phyloP scores from a whole-genome alignment of 208 protist genomes.

The Endotrypanum monterogeii region DNA sequence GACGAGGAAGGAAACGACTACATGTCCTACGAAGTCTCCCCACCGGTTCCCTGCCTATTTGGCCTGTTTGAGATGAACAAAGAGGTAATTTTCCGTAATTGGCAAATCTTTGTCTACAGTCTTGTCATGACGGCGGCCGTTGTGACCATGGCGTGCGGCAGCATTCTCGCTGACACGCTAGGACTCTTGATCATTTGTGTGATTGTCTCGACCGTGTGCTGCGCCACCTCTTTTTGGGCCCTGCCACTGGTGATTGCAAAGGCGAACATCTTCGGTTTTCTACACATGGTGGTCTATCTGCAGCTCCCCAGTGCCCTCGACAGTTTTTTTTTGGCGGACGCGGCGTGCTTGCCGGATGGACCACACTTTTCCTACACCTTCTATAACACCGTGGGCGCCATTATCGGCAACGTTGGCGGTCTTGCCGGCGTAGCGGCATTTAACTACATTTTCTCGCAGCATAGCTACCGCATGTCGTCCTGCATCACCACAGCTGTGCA shows the following conservation, averaged over 20 bases:
- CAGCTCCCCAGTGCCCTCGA: constrained; percentile 57
- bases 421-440: constrained; percentile 56
- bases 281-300: constrained; percentile 54
- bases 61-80: constrained; percentile 64
- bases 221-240: constrained; percentile 51
- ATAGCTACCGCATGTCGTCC: constrained; percentile 57
- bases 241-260: constrained; percentile 58
- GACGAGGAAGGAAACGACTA: constrained; percentile 5
- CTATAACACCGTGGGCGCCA: constrained; percentile 50
- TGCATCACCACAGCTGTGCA: constrained; percentile 48
- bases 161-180: constrained; percentile 36
- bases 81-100: constrained; percentile 51
- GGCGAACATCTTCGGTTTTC: constrained; percentile 58
- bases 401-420: constrained; percentile 49
- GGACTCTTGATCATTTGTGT: constrained; percentile 34
- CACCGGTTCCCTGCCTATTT: constrained; percentile 31
- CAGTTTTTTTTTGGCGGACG: constrained; percentile 46
- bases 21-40: constrained; percentile 3
- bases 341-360: constrained; percentile 42
- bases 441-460: constrained; percentile 54
- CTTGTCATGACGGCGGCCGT: constrained; percentile 47
- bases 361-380: constrained; percentile 68
- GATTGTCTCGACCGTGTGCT: constrained; percentile 34
- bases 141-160: constrained; percentile 40
- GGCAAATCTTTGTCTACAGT: constrained; percentile 51